These are phyloP conservation scores for Avena sativa DNA, from an alignment of 176 grass and related monocot genomes.

Conservation along the genomic window DNA sequence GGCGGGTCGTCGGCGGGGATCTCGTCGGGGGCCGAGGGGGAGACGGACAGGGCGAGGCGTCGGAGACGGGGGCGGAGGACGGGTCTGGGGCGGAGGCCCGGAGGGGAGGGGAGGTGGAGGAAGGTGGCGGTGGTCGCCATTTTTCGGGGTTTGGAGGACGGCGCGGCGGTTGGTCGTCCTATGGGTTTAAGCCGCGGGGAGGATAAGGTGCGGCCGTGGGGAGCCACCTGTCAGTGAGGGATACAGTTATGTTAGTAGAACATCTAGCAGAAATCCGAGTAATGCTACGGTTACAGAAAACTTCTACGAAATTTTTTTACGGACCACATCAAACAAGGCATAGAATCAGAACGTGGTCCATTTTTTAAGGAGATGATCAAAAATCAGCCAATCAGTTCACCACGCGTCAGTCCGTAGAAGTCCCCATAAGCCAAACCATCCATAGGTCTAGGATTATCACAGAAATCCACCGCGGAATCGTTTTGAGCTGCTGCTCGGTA, in stretches of 20 bases:
- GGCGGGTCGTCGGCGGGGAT: slow-evolving; percentile 58
- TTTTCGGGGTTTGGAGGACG: slow-evolving; percentile 35
- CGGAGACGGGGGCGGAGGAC: slow-evolving; percentile 18
- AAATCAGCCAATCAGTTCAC: too few relatives aligned
- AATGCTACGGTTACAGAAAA: too few relatives aligned
- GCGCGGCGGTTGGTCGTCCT: slow-evolving; percentile 26
- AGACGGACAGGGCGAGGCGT: slow-evolving; percentile 43
- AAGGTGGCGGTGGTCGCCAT: slow-evolving; percentile 57
- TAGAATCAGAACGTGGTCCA: too few relatives aligned
- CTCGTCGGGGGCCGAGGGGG: slow-evolving; percentile 61
- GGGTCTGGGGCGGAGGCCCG: slow-evolving; percentile 46
- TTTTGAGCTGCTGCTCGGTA: too few relatives aligned
- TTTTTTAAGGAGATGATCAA: too few relatives aligned
- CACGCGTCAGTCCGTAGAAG: too few relatives aligned
- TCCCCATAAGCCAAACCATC: too few relatives aligned
- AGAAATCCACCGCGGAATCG: too few relatives aligned
- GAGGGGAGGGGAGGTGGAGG: slow-evolving; percentile 42
- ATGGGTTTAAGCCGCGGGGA: slow-evolving; percentile 40
- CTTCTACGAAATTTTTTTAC: too few relatives aligned
- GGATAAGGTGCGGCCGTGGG: slow-evolving; percentile 33
- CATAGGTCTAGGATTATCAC: too few relatives aligned
- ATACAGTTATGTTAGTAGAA: background rate
- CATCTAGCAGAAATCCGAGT: too few relatives aligned
- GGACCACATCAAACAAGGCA: too few relatives aligned
- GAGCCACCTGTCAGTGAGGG: slow-evolving; percentile 25